Evolutionary conservation across 352 stramenopile genomes (phyloP).

Genomic region (Pythium vanterpoolii): DNA sequence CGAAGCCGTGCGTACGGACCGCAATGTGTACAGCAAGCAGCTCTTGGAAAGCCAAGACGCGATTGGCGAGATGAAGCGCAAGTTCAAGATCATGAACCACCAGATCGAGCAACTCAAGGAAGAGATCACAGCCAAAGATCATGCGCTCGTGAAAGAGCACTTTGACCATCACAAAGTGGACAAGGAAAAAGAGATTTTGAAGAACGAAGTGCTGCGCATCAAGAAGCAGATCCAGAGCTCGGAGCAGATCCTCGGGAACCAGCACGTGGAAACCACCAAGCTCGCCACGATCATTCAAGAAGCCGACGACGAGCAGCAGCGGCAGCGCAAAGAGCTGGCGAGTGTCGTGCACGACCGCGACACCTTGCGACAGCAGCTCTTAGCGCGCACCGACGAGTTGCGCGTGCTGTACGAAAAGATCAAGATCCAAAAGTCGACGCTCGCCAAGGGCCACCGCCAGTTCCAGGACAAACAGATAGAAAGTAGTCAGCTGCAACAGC

Average conservation of each 20-base stretch:
- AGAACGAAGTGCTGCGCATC: conserved; percentile 83
- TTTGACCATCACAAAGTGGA: conserved; percentile 93
- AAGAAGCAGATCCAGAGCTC: not conserved
- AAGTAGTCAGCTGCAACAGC: conserved; percentile 41
- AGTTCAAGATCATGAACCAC: conserved; percentile 97
- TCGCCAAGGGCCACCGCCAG: conserved; percentile 73
- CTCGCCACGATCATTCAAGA: conserved; percentile 89
- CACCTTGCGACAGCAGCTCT: conserved; percentile 84
- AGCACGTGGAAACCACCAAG: conserved; percentile 78
- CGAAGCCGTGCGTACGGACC: conserved; percentile 91
- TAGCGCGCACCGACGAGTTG: conserved; percentile 85
- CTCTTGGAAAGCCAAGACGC: conserved; percentile 95
- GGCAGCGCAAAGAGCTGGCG: conserved; percentile 84
- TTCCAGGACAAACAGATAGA: conserved; percentile 60
- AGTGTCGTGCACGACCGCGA: conserved; percentile 85
- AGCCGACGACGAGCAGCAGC: conserved; percentile 86
- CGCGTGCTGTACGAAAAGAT: conserved; percentile 90
- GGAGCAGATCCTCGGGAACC: conserved; percentile 89
- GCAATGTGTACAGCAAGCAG: conserved; percentile 96
- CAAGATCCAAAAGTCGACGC: conserved; percentile 86
- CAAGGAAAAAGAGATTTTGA: conserved; percentile 90
- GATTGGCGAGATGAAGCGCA: conserved; percentile 95
- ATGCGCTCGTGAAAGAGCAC: conserved; percentile 91
- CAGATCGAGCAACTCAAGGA: conserved; percentile 97
- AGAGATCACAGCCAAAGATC: conserved; percentile 93